Percentiles rank a stretch among this genome's conserved stretches.
Evolutionary conservation across 2,329 filamentous ascomycete genomes (phyloP).

Genomic region (Didymella segeticola): DNA sequence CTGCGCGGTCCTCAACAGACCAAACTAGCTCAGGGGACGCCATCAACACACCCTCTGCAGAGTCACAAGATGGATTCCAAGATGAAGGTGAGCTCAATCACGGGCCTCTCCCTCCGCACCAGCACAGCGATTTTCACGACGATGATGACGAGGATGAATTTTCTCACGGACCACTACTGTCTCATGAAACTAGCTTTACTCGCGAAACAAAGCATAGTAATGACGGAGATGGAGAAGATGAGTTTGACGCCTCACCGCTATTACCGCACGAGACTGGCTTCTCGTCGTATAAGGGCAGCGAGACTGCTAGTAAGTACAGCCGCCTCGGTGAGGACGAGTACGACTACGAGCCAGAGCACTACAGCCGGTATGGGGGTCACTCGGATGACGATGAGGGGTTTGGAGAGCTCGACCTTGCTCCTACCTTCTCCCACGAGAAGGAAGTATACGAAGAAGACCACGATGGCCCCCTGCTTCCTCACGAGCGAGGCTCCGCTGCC

Average conservation of each 20-base stretch:
- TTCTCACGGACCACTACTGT: slow-evolving; percentile 23
- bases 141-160: slow-evolving; percentile 13
- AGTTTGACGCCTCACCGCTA: slow-evolving; percentile 41
- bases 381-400: slow-evolving; percentile 6
- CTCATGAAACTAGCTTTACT: slow-evolving; percentile 28
- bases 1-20: slow-evolving; percentile 24
- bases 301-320: slow-evolving; percentile 22
- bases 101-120: slow-evolving; percentile 27
- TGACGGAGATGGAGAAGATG: slow-evolving; percentile 26
- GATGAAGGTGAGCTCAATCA: slow-evolving; percentile 11
- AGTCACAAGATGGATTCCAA: slow-evolving; percentile 13
- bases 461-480: slow-evolving; percentile 30
- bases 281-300: slow-evolving; percentile 23
- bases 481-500: slow-evolving; percentile 26
- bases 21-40: slow-evolving; percentile 27
- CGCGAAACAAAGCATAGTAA: neutral
- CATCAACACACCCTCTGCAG: slow-evolving; percentile 30
- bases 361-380: slow-evolving; percentile 15
- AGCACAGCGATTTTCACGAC: slow-evolving; percentile 17
- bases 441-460: slow-evolving; percentile 6
- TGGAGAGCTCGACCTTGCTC: slow-evolving; percentile 10
- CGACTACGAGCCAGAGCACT: slow-evolving; percentile 19
- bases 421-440: slow-evolving; percentile 20
- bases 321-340: slow-evolving; percentile 16
- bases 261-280: slow-evolving; percentile 47